Evolutionary conservation across 2,329 filamentous ascomycete species (phyloP).

Genomic region (Elsinoe batatas): DNA sequence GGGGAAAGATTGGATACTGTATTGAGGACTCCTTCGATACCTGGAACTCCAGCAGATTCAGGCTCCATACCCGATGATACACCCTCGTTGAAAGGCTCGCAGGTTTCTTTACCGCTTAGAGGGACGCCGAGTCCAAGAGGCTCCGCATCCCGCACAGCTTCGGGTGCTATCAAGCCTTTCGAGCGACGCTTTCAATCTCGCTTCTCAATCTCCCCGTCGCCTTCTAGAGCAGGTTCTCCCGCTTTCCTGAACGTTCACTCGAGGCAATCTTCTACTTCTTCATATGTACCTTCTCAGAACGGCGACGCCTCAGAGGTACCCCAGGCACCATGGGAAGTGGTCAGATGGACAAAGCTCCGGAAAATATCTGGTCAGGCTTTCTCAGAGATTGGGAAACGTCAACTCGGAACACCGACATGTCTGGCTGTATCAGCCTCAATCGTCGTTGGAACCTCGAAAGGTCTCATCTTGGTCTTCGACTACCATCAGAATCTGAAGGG

Average conservation of each 20-base stretch:
- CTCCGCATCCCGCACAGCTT: conserved; percentile 58
- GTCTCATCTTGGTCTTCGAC: conserved; percentile 90
- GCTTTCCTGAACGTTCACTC: conserved; percentile 65
- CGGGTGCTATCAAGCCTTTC: conserved; percentile 81
- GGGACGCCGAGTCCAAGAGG: conserved; percentile 36
- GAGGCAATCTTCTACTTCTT: conserved; percentile 68
- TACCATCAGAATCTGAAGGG: conserved; percentile 92
- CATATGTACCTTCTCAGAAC: conserved; percentile 49
- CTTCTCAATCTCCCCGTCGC: conserved; percentile 53
- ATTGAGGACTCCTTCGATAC: conserved; percentile 12
- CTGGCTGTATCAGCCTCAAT: conserved; percentile 80
- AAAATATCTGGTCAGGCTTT: conserved; percentile 86
- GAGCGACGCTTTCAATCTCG: conserved; percentile 90
- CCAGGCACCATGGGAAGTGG: conserved; percentile 88
- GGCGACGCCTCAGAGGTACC: conserved; percentile 44
- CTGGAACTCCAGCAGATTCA: conserved; percentile 55
- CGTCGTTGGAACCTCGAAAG: conserved; percentile 85
- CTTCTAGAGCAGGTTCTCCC: conserved; percentile 63
- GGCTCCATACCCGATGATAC: conserved; percentile 73
- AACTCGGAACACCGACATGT: conserved; percentile 85
- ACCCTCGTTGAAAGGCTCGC: conserved; percentile 62
- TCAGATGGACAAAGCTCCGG: conserved; percentile 87
- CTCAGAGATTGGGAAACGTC: conserved; percentile 82
- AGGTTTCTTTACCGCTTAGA: conserved; percentile 50
- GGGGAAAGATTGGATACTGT: conserved; percentile 12